These are phyloP conservation scores for Chalaropsis ovoidea DNA, from an alignment of 2,329 filamentous ascomycete species.

Conservation along the genomic window DNA sequence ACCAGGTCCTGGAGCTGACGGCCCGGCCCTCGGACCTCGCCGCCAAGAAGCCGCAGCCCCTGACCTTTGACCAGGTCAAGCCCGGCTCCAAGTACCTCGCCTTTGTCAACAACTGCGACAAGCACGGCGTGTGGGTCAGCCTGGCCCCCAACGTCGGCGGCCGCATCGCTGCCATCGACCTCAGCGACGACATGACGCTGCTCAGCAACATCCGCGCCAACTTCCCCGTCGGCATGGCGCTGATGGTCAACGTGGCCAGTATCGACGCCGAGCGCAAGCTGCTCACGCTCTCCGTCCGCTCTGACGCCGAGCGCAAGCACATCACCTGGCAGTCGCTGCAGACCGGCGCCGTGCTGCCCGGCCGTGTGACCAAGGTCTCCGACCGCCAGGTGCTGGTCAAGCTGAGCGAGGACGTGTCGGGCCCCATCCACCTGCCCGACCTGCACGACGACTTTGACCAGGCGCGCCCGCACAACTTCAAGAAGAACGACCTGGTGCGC, in stretches of 20 bases:
- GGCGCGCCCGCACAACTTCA: constrained; percentile 62
- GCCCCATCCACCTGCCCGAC: constrained; percentile 71
- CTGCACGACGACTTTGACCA: constrained; percentile 77
- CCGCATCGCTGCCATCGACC: constrained; percentile 69
- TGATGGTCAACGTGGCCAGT: constrained; percentile 66
- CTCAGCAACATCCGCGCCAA: constrained; percentile 64
- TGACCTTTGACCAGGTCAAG: constrained; percentile 64
- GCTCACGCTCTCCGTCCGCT: constrained; percentile 59
- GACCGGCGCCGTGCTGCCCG: constrained; percentile 70
- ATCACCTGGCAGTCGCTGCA: constrained; percentile 63
- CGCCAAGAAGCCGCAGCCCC: constrained; percentile 36
- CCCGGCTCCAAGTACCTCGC: constrained; percentile 63
- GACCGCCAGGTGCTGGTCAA: constrained; percentile 79
- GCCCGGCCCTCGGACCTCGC: constrained; percentile 61
- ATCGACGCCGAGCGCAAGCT: constrained; percentile 64
- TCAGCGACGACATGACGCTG: constrained; percentile 75
- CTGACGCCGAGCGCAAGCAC: constrained; percentile 31
- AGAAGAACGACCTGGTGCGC: constrained; percentile 76
- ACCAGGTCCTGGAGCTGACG: constrained; percentile 78
- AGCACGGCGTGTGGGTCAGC: constrained; percentile 80
- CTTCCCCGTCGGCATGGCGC: constrained; percentile 82
- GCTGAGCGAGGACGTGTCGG: constrained; percentile 68
- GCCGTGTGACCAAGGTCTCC: constrained; percentile 72
- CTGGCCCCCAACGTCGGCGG: constrained; percentile 81
- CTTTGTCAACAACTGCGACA: constrained; percentile 81